These are phyloP conservation scores for Beauveria bassiana DNA, from an alignment of 2,329 filamentous ascomycete genomes.

Conservation along the genomic window DNA sequence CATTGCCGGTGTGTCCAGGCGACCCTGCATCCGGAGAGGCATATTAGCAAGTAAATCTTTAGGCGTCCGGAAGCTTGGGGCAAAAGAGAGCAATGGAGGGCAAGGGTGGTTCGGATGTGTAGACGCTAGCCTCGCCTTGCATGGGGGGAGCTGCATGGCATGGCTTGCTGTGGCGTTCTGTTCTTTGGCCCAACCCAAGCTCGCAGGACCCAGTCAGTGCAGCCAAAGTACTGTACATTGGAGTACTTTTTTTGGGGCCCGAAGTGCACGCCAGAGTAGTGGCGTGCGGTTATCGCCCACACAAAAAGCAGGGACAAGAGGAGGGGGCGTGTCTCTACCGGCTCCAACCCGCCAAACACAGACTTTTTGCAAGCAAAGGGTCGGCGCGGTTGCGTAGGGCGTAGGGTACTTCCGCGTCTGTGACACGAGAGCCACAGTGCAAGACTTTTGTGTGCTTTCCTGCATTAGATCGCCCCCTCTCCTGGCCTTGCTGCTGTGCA, in stretches of 20 bases:
- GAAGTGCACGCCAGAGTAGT: neutral
- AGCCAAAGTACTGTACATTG: slow-evolving; percentile 3
- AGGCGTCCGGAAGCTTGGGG: neutral
- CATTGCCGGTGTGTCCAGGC: slow-evolving; percentile 4
- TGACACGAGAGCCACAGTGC: neutral
- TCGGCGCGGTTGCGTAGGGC: neutral
- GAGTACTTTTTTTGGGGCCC: slow-evolving; percentile 1
- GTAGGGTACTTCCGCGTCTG: neutral
- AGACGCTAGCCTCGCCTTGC: slow-evolving; percentile 1
- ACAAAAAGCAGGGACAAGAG: neutral
- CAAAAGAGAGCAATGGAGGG: neutral
- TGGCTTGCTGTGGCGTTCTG: slow-evolving; percentile 2
- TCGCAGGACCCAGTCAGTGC: neutral
- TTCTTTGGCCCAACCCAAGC: neutral
- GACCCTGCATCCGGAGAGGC: slow-evolving; percentile 1
- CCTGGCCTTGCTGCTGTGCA: neutral
- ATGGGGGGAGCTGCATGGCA: slow-evolving; percentile 7
- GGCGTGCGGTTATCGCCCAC: slow-evolving; percentile 1
- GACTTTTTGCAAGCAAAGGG: neutral
- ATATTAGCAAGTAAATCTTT: slow-evolving; percentile 3
- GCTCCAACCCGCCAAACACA: neutral
- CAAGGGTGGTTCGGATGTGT: slow-evolving; percentile 2
- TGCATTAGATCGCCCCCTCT: slow-evolving; percentile 2
- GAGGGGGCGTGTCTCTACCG: neutral
- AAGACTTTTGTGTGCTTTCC: neutral